A percentile compares a stretch with the other conserved stretches of the same genome.
These are phyloP conservation scores for Pseudognaphalium luteoalbum DNA, from an alignment of 129 eudicot species.

Conservation along the genomic window DNA sequence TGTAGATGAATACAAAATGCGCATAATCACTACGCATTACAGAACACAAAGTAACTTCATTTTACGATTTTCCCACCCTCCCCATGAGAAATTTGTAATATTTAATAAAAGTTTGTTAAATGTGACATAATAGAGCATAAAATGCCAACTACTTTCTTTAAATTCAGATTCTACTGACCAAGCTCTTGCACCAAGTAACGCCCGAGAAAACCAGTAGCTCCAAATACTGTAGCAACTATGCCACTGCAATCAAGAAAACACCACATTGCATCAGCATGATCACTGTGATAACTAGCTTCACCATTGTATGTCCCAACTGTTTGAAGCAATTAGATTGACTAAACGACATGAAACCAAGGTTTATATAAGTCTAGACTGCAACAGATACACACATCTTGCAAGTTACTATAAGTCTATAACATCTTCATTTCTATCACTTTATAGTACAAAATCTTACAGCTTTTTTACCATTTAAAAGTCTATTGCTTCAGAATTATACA, in stretches of 20 bases:
- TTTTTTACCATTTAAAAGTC: not conserved
- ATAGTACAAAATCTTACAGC: not conserved
- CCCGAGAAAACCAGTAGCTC: slow-evolving; percentile 97
- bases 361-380: slow-evolving; percentile 7
- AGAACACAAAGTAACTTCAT: slow-evolving; percentile 15
- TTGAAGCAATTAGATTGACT: not conserved
- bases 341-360: not conserved
- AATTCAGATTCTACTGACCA: slow-evolving; percentile 50
- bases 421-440: slow-evolving; percentile 1
- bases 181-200: slow-evolving; percentile 95
- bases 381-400: not conserved
- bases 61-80: not conserved
- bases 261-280: slow-evolving; percentile 12
- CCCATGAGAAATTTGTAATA: not conserved
- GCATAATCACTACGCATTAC: slow-evolving; percentile 18
- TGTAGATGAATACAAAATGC: slow-evolving; percentile 30
- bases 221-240: slow-evolving; percentile 90
- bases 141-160: not conserved
- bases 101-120: not conserved
- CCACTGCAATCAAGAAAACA: slow-evolving; percentile 56
- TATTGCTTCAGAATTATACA: not conserved
- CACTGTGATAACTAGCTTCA: not conserved
- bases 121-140: slow-evolving; percentile 4
- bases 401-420: not conserved
- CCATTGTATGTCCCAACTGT: not conserved